These are phyloP conservation scores for Scedosporium boydii DNA, from an alignment of 2,329 filamentous ascomycete species.

Conservation along the genomic window DNA sequence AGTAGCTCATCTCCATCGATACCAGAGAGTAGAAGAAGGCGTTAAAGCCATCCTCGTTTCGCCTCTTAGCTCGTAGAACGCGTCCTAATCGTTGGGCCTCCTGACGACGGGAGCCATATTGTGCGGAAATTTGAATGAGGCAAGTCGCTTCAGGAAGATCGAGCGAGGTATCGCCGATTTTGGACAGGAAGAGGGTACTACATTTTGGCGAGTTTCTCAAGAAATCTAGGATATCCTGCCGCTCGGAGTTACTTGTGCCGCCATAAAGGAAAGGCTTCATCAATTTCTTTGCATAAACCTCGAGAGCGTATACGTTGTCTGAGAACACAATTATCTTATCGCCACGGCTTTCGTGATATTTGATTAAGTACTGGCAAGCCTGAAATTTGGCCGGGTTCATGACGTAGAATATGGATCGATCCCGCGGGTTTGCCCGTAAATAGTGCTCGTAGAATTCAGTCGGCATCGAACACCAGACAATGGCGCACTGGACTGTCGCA, in stretches of 20 bases:
- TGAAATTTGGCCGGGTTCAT: slow-evolving; percentile 99
- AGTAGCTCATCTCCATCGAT: slow-evolving; percentile 95
- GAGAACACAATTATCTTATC: slow-evolving; percentile 99
- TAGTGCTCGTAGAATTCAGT: slow-evolving; percentile 97
- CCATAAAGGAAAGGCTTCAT: slow-evolving; percentile 88
- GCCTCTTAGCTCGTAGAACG: slow-evolving; percentile 86
- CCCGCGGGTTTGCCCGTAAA: slow-evolving; percentile 52
- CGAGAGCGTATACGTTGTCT: slow-evolving; percentile 89
- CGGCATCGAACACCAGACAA: slow-evolving; percentile 99
- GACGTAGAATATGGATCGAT: slow-evolving; percentile 59
- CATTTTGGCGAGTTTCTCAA: slow-evolving; percentile 74
- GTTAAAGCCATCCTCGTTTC: slow-evolving; percentile 97
- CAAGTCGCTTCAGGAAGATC: slow-evolving; percentile 95
- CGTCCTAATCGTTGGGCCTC: slow-evolving; percentile 90
- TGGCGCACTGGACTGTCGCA: slow-evolving; percentile 91
- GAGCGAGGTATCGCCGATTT: slow-evolving; percentile 94
- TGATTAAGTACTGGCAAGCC: slow-evolving; percentile 94
- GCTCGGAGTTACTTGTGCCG: slow-evolving; percentile 75
- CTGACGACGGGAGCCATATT: slow-evolving; percentile 93
- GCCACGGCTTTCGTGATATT: slow-evolving; percentile 88
- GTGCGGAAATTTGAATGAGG: slow-evolving; percentile 92
- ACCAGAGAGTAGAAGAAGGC: slow-evolving; percentile 98
- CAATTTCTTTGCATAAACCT: slow-evolving; percentile 74
- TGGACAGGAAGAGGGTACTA: slow-evolving; percentile 91
- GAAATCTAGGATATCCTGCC: slow-evolving; percentile 85